These are phyloP conservation scores for Pholiota adiposa DNA, from an alignment of 1,284 basidiomycete genomes.

Conservation along the genomic window DNA sequence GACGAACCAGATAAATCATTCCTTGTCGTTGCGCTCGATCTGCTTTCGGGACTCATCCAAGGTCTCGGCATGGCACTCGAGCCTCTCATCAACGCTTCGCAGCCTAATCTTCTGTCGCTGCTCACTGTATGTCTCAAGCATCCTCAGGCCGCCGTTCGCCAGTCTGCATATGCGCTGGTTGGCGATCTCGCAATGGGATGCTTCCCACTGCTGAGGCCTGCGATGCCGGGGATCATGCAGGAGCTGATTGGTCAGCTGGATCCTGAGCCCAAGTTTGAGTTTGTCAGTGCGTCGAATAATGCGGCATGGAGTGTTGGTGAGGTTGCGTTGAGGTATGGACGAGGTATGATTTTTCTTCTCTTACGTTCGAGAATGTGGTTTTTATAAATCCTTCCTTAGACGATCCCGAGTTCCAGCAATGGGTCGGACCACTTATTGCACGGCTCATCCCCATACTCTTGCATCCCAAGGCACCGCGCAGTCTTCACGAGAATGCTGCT, in stretches of 20 bases:
- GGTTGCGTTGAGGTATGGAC: constrained; percentile 87
- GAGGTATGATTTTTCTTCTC: constrained; percentile 49
- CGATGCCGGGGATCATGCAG: constrained; percentile 88
- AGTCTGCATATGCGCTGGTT: constrained; percentile 96
- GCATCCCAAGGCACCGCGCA: constrained; percentile 90
- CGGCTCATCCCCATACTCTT: constrained; percentile 93
- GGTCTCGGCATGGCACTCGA: constrained; percentile 85
- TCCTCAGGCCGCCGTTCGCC: constrained; percentile 93
- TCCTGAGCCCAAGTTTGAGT: constrained; percentile 88
- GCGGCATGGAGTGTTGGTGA: constrained; percentile 99
- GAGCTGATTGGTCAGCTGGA: constrained; percentile 91
- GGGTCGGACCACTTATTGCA: constrained; percentile 86
- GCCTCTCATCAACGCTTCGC: constrained; percentile 65
- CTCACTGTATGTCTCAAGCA: constrained; percentile 90
- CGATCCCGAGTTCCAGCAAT: constrained; percentile 85
- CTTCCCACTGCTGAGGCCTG: constrained; percentile 83
- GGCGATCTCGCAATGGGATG: constrained; percentile 98
- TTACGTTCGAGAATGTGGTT: background rate
- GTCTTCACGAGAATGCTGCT: constrained; percentile 96
- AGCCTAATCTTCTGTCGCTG: constrained; percentile 80
- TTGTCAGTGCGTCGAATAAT: constrained; percentile 97
- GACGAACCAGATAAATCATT: constrained; percentile 96
- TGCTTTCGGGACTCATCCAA: constrained; percentile 95
- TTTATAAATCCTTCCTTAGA: constrained; percentile 40
- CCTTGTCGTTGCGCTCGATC: constrained; percentile 95